phyloP scores from a whole-genome alignment of 225 moss, liverwort and hornwort genomes.

The Pseudisothecium myosuroides region DNA sequence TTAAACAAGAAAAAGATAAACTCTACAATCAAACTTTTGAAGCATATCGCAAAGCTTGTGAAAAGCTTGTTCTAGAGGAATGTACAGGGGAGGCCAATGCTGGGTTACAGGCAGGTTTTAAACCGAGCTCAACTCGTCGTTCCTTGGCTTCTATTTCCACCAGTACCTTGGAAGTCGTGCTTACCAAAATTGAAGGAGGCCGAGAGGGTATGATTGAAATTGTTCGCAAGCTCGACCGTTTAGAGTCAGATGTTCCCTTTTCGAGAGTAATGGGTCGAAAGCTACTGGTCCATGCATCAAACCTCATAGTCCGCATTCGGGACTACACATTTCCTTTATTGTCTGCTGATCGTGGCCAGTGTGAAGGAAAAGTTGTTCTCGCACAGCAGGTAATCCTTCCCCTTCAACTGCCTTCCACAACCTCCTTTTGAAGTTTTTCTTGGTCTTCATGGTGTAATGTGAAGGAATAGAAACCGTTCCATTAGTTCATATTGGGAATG shows the following conservation, averaged over 20 bases:
- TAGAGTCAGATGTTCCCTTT: slow-evolving; percentile 64
- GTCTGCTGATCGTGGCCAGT: slow-evolving; percentile 50
- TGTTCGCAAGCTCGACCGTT: slow-evolving; percentile 60
- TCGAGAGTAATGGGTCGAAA: slow-evolving; percentile 74
- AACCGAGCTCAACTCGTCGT: slow-evolving; percentile 54
- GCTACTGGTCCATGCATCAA: slow-evolving; percentile 49
- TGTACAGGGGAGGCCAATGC: slow-evolving; percentile 59
- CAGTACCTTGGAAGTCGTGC: slow-evolving; percentile 50
- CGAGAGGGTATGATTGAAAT: slow-evolving; percentile 66
- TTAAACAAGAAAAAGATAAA: slow-evolving; percentile 57
- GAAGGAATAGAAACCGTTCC: not conserved
- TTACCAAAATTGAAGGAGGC: slow-evolving; percentile 66
- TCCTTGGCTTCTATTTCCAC: slow-evolving; percentile 64
- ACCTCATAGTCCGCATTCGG: slow-evolving; percentile 58
- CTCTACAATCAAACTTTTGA: slow-evolving; percentile 70
- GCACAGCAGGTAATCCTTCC: slow-evolving; percentile 53
- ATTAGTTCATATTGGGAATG: not conserved
- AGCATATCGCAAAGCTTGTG: slow-evolving; percentile 74
- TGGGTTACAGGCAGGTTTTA: slow-evolving; percentile 71
- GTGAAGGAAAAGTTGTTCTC: slow-evolving; percentile 78
- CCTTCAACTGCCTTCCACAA: not conserved
- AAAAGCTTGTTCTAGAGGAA: slow-evolving; percentile 47
- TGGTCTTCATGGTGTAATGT: not conserved
- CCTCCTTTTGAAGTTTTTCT: not conserved
- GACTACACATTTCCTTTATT: slow-evolving; percentile 73